Percentiles rank a stretch among this genome's conserved stretches.
Conservation (phyloP, 2,329 filamentous ascomycete genomes). For the Stemphylium lycopersici region DNA sequence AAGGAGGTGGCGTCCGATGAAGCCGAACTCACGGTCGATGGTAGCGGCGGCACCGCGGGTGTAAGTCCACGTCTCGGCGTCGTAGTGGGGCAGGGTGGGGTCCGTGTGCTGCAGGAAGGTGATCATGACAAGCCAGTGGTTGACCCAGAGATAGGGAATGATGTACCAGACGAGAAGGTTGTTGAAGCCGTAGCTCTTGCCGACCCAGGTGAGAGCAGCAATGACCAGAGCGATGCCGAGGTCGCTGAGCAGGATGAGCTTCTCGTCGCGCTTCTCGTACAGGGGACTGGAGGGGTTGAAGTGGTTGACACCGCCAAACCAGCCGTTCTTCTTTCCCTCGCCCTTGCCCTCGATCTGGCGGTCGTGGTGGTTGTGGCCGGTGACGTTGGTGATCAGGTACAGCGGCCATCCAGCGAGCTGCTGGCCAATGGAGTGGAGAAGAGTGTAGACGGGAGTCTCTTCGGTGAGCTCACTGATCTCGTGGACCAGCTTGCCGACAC, state of each 20-base stretch:
- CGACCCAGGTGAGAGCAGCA: conserved; percentile 69
- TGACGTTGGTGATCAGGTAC: conserved; percentile 91
- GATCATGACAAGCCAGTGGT: conserved; percentile 99
- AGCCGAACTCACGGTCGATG: conserved; percentile 96
- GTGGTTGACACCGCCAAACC: conserved; percentile 85
- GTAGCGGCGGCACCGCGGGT: conserved; percentile 92
- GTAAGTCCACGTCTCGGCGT: conserved; percentile 85
- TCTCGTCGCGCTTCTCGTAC: conserved; percentile 89
- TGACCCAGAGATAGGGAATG: conserved; percentile 94
- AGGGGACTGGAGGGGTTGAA: conserved; percentile 87
- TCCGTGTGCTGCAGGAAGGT: conserved; percentile 98
- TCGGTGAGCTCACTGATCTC: conserved; percentile 89
- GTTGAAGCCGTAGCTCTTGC: conserved; percentile 77
- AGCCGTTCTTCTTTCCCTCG: conserved; percentile 87
- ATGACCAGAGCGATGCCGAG: conserved; percentile 70
- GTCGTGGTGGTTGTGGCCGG: conserved; percentile 94
- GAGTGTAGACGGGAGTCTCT: conserved; percentile 88
- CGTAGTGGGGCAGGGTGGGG: conserved; percentile 91
- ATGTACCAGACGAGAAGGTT: conserved; percentile 97
- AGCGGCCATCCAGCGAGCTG: conserved; percentile 92
- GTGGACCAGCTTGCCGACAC: conserved; percentile 75
- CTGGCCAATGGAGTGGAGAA: conserved; percentile 75
- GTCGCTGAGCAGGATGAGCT: conserved; percentile 85
- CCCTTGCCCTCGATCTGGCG: conserved; percentile 91
- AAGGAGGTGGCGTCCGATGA: conserved; percentile 86